Evolutionary conservation across 2,329 filamentous ascomycete species (phyloP), one percentile per base, ranked within the genome.

Genomic region (Cercospora zeina): DNA sequence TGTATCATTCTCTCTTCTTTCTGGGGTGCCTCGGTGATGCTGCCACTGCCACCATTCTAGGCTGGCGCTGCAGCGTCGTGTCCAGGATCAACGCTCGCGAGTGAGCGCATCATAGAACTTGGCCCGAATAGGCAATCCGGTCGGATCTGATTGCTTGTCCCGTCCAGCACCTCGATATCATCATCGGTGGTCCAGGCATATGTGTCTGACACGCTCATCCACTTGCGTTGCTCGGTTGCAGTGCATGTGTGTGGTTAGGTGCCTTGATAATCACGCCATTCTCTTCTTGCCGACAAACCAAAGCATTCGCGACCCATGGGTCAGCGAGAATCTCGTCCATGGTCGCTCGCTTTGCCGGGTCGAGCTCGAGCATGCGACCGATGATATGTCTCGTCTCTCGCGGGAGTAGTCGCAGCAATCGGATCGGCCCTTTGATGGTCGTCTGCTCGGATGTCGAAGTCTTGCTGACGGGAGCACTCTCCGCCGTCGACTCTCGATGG

Each of bases 381-480:
- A 99, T 89, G 65, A 99, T 92, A 73, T 93, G 88, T 56, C 95
- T 83, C 67, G 89, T 96, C 77, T 97, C 95, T 63, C 93, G 84
- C 0, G 95, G 95, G 9, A 99, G 81, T 36, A 97, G 81, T 45
- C 95, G 86, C 31, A 99, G 80, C 47, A 99, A 84, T 51, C 95
- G 85, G 89, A 93, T 96, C 1, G 95, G 95, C 0, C 95, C 95
- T 71, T 92, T 91, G 69, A 99, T 96, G 0, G 91, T 85, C 31
- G 79, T 75, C 53, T 78, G 77, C 65, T 70, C 30, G 64, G 56
- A 36, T n/a, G 56, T 59, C 5, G 54, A 56, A 65, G 56, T 49
- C 70, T 72, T 65, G 55, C 58, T 50, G 59, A 73, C 93, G n/a
- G 61, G 33, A 34, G 51, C 54, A 89, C 71, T 62, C 16, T 71